A percentile compares a stretch with the other conserved stretches of the same genome.
Conservation (phyloP, 2,329 filamentous ascomycete species). For the Coniella vitis region DNA sequence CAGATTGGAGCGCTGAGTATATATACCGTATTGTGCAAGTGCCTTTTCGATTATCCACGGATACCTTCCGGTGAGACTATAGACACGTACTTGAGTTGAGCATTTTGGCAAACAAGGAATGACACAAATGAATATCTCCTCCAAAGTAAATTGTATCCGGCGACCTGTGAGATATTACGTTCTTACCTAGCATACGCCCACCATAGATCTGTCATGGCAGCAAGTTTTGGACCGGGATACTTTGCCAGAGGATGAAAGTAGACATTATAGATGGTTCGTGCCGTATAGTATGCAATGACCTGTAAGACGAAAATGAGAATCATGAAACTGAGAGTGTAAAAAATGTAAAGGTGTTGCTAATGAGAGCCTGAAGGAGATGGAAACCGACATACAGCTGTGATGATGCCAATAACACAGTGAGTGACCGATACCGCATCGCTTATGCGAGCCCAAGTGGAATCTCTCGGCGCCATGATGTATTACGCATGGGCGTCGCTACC, state of each 20-base stretch:
- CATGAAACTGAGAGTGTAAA: neutral
- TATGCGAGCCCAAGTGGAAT: too few relatives aligned
- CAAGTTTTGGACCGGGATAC: neutral
- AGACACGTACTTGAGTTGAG: too few relatives aligned
- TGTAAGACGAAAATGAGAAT: neutral
- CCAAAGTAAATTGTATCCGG: too few relatives aligned
- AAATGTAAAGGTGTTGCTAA: neutral
- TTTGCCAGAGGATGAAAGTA: neutral
- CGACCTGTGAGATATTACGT: too few relatives aligned
- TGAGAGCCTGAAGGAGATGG: too few relatives aligned
- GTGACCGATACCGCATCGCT: too few relatives aligned
- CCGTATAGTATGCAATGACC: neutral
- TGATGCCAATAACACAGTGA: too few relatives aligned
- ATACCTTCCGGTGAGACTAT: neutral
- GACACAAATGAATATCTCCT: too few relatives aligned
- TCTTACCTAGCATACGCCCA: neutral
- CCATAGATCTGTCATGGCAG: neutral
- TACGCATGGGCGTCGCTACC: too few relatives aligned
- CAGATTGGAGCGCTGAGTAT: neutral
- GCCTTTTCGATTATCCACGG: neutral
- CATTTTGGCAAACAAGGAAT: too few relatives aligned
- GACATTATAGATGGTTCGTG: neutral
- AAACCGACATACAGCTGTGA: too few relatives aligned
- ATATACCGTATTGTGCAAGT: neutral
- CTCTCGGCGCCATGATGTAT: too few relatives aligned